Base-by-base conservation (phyloP, 805 yeast genomes). In the Pichia rugopelliculosa region DNA sequence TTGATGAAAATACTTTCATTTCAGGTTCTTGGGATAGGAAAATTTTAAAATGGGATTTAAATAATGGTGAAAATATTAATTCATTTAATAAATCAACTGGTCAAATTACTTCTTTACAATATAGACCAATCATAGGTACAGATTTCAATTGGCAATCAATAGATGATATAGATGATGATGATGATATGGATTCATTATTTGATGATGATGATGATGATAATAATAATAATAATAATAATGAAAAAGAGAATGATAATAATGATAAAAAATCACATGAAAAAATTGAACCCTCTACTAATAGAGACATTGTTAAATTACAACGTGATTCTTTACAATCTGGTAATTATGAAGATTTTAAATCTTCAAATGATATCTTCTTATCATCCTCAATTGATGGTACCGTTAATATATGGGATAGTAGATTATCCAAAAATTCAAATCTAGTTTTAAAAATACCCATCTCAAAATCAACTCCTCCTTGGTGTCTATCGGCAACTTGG, bases 401-500 rank as follows among this genome's bases (percentile, higher is more conserved):
- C 0, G 62, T 90, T 2, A 79, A 77, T 51, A 65, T 93, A 5
- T 90, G 96, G 96, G 99, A 93, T 62, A 66, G 75, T 5, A 73
- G 99, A 49, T 33, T 56, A 1, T 49, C 61, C 0, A n/a, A 53
- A 0, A 40, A 50, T 3, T 23, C 55, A 1, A 56, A 57, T 26
- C 45, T 55, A 24, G 64, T 62, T 12, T 33, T 55, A 2, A 45
- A 53, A 17, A 54, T 65, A 25, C 60, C 75, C 0, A 75, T 82
- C 1, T 82, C 87, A 1, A 68, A 74, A 10, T 79, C 78, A 1
- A 75, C 84, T 0, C 96, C 98, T 0, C 98, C 98, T 0, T 93
- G 98, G 98, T 84, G 96, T 64, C 80, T 84, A 75, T 77, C 87
- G 8, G 79, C 96, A 0, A 79, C 86, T 47, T 91, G 98, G 97